Evolutionary conservation across 805 yeast genomes (phyloP).

Genomic region (Barnettozyma siamensis): DNA sequence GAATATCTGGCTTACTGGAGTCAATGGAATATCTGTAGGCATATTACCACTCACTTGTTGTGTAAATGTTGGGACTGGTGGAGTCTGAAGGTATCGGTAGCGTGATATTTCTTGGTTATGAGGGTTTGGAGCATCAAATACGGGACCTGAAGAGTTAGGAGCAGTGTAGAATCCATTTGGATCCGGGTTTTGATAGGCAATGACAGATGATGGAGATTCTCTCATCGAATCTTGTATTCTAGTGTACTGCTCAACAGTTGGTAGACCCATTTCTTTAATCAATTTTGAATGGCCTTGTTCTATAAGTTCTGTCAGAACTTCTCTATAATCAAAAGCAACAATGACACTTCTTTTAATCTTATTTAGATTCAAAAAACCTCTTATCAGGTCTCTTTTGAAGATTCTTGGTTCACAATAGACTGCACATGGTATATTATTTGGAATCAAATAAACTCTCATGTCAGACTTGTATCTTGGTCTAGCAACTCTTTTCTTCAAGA

Average conservation of each 20-base stretch:
- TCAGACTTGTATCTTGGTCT: constrained; percentile 58
- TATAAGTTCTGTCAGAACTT: constrained; percentile 12
- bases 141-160: background rate
- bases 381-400: constrained; percentile 45
- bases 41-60: background rate
- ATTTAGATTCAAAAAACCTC: constrained; percentile 40
- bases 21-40: background rate
- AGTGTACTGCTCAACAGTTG: constrained; percentile 14
- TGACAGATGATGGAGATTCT: no score
- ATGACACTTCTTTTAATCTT: constrained; percentile 24
- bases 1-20: background rate
- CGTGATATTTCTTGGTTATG: background rate
- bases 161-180: no score
- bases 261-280: constrained; percentile 13
- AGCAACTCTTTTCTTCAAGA: constrained; percentile 51
- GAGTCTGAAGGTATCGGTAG: background rate
- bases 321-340: constrained; percentile 27
- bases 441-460: constrained; percentile 56
- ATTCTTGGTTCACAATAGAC: constrained; percentile 44
- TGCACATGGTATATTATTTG: constrained; percentile 33
- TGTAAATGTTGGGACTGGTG: background rate
- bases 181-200: no score
- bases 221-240: constrained; percentile 1
- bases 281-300: constrained; percentile 15
- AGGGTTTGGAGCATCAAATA: background rate